Evolutionary conservation across 2,329 filamentous ascomycete genomes (phyloP).

Genomic region (Botrytis aclada): DNA sequence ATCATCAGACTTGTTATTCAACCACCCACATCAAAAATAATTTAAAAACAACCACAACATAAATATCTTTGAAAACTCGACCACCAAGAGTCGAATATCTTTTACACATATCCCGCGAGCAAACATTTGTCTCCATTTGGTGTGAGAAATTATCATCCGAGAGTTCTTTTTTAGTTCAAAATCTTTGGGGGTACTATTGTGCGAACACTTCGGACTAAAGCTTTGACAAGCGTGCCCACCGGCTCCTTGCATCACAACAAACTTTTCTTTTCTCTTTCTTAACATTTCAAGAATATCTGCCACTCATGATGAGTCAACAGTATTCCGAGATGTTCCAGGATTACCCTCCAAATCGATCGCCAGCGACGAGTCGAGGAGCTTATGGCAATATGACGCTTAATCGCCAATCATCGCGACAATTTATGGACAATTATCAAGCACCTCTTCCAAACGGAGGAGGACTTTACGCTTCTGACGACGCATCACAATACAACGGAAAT

Average conservation of each 20-base stretch:
- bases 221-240: conserved; percentile 35
- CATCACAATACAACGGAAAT: conserved; percentile 50
- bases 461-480: conserved; percentile 69
- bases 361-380: conserved; percentile 67
- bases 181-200: conserved; percentile 9
- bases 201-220: conserved; percentile 26
- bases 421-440: conserved; percentile 61
- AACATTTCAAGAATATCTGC: conserved; percentile 14
- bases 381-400: conserved; percentile 62
- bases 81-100: neutral
- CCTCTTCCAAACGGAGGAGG: conserved; percentile 43
- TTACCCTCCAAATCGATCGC: conserved; percentile 67
- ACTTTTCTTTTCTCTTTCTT: conserved; percentile 21
- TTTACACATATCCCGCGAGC: neutral
- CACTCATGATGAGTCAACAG: conserved; percentile 48
- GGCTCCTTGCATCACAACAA: conserved; percentile 36
- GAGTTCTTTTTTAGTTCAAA: conserved; percentile 20
- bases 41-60: neutral
- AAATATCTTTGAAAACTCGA: neutral
- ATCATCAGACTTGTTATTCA: neutral
- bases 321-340: conserved; percentile 72
- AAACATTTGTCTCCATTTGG: neutral
- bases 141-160: conserved; percentile 23
- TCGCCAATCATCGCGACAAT: conserved; percentile 72
- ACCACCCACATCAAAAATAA: neutral